Conservation (phyloP, 305 asterid genomes). For the Solanum chacoense region DNA sequence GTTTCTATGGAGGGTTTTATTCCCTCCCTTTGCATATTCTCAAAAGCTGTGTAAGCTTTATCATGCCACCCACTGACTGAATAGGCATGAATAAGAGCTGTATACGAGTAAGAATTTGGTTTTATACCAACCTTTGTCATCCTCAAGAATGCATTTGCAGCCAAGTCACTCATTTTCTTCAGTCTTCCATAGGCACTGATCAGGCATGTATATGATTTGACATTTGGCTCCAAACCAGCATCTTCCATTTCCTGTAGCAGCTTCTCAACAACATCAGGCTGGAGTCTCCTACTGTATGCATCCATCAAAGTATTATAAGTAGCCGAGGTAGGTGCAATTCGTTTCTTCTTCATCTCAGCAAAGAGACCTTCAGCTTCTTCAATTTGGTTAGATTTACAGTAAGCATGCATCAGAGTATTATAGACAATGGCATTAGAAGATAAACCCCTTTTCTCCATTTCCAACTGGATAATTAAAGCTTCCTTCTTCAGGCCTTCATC, state of each 20-base stretch:
- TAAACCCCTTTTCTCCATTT: slow-evolving; percentile 75
- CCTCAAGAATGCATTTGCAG: slow-evolving; percentile 75
- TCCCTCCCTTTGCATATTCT: slow-evolving; percentile 64
- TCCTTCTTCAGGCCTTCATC: slow-evolving; percentile 80
- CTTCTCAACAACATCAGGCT: slow-evolving; percentile 78
- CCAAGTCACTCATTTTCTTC: slow-evolving; percentile 78
- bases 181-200: slow-evolving; percentile 86
- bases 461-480: slow-evolving; percentile 79
- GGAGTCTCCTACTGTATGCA: slow-evolving; percentile 77
- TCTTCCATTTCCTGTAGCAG: slow-evolving; percentile 71
- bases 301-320: slow-evolving; percentile 82
- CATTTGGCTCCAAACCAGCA: slow-evolving; percentile 57
- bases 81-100: slow-evolving; percentile 86
- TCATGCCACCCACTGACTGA: slow-evolving; percentile 75
- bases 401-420: slow-evolving; percentile 80
- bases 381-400: slow-evolving; percentile 56
- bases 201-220: slow-evolving; percentile 73
- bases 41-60: slow-evolving; percentile 61
- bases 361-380: slow-evolving; percentile 94
- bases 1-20: slow-evolving; percentile 75
- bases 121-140: slow-evolving; percentile 75
- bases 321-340: slow-evolving; percentile 53
- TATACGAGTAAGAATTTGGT: slow-evolving; percentile 86
- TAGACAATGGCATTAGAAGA: slow-evolving; percentile 68
- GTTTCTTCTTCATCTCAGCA: slow-evolving; percentile 68